Evolutionary conservation across 2,329 filamentous ascomycete species (phyloP), one percentile per base, ranked within the genome.

Genomic region (Penicillium sp.): DNA sequence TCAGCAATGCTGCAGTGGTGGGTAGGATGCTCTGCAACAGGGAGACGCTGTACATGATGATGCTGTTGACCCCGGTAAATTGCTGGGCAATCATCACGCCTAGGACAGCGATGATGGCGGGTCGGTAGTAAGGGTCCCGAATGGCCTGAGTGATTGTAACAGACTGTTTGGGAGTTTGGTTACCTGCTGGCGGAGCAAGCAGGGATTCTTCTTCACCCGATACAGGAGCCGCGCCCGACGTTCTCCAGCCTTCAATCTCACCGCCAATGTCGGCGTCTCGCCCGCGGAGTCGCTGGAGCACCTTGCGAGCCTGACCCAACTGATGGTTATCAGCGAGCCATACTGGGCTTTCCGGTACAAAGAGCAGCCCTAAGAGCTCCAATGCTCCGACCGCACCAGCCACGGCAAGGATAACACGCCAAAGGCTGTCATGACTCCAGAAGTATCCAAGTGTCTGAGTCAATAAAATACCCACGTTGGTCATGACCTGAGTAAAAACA

Each of bases 41-140:
- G 0, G 87, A 89, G 5, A 97, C 93, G 2, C 90, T 95, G 69
- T 98, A 98, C 90, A 98, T 96, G 70, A 97, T 86, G 63, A 97
- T 91, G 48, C 86, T 91, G 77, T 98, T 97, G 72, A 97, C 91
- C 38, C 89, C 91, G 48, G 87, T 91, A 29, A 96, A 77, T 67
- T 98, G 93, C 66, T 97, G 93, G 0, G 87, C 85, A 48, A 90
- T 77, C 90, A 97, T 96, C 57, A 95, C 84, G 1, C 88, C 89
- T 10, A 95, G 79, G 3, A 95, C 87, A 4, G 90, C 89, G 49
- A 93, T 77, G 44, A 94, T 84, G 42, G 86, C 86, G 0, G 82
- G 84, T 3, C 84, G 79, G 59, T 87, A 86, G 7, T 80, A 72
- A 0, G 83, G 77, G 57, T 91, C 80, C 20, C 72, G 76, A 31